Conservation (phyloP, 148 eudicot species). For the Rhododendron griersonianum region DNA sequence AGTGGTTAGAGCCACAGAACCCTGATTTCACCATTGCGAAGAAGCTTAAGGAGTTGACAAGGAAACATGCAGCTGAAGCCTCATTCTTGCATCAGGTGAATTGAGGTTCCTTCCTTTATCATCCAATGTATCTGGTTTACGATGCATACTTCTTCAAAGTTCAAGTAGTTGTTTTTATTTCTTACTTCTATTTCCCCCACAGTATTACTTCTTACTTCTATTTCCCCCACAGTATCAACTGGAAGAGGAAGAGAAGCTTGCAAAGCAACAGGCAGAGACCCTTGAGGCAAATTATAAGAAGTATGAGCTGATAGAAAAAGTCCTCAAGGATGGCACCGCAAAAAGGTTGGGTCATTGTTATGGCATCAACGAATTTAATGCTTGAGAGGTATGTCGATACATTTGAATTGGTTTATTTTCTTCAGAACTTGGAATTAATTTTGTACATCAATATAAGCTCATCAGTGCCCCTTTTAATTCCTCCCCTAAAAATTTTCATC, state of each 20-base stretch:
- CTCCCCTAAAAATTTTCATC: neutral
- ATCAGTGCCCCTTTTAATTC: neutral
- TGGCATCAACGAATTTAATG: slow-evolving; percentile 16
- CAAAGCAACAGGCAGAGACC: slow-evolving; percentile 41
- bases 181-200: neutral
- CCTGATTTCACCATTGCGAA: slow-evolving; percentile 62
- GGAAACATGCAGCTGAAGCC: slow-evolving; percentile 53
- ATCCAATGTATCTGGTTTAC: neutral
- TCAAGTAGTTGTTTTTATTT: neutral
- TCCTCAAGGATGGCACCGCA: slow-evolving; percentile 27
- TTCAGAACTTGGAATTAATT: neutral
- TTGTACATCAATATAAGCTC: neutral
- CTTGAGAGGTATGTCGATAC: neutral
- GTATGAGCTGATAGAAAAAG: slow-evolving; percentile 40
- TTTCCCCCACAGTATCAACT: slow-evolving; percentile 30
- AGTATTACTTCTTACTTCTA: slow-evolving; percentile 18
- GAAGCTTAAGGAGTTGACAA: slow-evolving; percentile 41
- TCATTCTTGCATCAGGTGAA: slow-evolving; percentile 45
- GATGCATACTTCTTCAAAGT: neutral
- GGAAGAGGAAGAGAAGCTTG: slow-evolving; percentile 58
- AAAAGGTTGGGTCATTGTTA: slow-evolving; percentile 33
- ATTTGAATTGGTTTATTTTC: neutral
- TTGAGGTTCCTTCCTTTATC: neutral
- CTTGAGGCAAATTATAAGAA: slow-evolving; percentile 45
- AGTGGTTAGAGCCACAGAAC: slow-evolving; percentile 59